Conservation (phyloP, 2,329 filamentous ascomycete genomes). For the Fusarium keratoplasticum region DNA sequence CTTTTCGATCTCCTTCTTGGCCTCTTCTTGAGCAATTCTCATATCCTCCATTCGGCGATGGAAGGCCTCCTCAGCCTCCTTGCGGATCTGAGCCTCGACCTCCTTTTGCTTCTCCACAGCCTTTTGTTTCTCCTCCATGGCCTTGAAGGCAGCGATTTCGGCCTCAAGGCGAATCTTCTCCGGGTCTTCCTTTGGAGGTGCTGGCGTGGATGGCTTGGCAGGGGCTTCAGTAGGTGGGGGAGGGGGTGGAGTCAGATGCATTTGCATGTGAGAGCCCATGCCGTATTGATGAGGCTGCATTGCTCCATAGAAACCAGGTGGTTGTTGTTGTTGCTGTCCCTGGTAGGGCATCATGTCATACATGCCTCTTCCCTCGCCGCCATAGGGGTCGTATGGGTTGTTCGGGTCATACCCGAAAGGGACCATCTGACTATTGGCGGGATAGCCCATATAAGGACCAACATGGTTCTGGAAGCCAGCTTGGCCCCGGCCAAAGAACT, state of each 20-base stretch:
- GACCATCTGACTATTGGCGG: slow-evolving; percentile 58
- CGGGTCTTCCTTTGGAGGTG: slow-evolving; percentile 59
- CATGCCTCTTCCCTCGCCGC: slow-evolving; percentile 51
- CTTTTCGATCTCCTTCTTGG: not conserved
- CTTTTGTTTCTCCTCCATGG: slow-evolving; percentile 58
- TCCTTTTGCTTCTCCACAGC: slow-evolving; percentile 59
- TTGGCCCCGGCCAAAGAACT: slow-evolving; percentile 50
- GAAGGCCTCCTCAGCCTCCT: not conserved
- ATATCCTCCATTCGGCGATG: not conserved
- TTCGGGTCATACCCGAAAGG: slow-evolving; percentile 54
- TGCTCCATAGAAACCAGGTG: slow-evolving; percentile 48
- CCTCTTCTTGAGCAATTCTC: not conserved
- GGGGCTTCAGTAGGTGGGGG: slow-evolving; percentile 52
- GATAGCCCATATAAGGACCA: slow-evolving; percentile 56
- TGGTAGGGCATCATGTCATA: slow-evolving; percentile 66
- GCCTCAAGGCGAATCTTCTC: slow-evolving; percentile 71
- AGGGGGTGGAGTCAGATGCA: slow-evolving; percentile 55
- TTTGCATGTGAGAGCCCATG: slow-evolving; percentile 52
- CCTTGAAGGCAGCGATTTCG: slow-evolving; percentile 65
- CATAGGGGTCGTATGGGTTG: slow-evolving; percentile 59
- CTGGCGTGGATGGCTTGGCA: slow-evolving; percentile 56
- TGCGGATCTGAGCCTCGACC: slow-evolving; percentile 52
- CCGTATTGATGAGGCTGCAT: slow-evolving; percentile 44
- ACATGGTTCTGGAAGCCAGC: slow-evolving; percentile 61
- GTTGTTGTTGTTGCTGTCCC: slow-evolving; percentile 33